These are phyloP conservation scores for Mimosa bimucronata DNA, from an alignment of 306 rosid genomes.

Conservation along the genomic window DNA sequence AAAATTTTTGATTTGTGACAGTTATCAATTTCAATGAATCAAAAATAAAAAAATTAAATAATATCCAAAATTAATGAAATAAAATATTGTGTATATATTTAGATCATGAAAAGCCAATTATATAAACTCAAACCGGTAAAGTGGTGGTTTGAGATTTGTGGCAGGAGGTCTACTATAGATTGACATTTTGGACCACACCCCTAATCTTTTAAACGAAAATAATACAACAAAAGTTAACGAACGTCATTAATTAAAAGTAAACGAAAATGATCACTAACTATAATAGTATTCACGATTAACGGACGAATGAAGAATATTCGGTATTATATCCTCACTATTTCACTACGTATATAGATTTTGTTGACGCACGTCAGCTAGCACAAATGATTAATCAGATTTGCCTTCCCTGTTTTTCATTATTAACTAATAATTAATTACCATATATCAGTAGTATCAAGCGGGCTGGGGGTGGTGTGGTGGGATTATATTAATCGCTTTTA, in stretches of 20 bases:
- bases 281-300: constrained; percentile 11
- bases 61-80: background rate
- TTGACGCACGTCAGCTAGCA: background rate
- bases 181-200: constrained; percentile 32
- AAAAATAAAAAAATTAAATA: background rate
- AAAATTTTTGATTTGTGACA: background rate
- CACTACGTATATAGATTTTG: background rate
- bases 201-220: background rate
- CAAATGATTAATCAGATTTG: background rate
- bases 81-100: background rate
- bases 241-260: constrained; percentile 33
- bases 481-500: constrained; percentile 2
- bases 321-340: constrained; percentile 1
- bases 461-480: background rate
- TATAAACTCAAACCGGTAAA: constrained; percentile 28
- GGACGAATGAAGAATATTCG: background rate
- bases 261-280: constrained; percentile 10
- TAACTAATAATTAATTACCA: background rate
- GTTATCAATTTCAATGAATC: background rate
- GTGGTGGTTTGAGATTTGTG: constrained; percentile 17
- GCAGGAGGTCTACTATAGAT: constrained; percentile 26
- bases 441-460: too few relatives aligned
- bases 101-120: constrained; percentile 17
- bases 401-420: too few relatives aligned
- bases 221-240: constrained; percentile 4